A percentile compares a stretch with the other conserved stretches of the same genome.
Evolutionary conservation across 148 eudicot species (phyloP).

Genomic region (Spergularia marina): DNA sequence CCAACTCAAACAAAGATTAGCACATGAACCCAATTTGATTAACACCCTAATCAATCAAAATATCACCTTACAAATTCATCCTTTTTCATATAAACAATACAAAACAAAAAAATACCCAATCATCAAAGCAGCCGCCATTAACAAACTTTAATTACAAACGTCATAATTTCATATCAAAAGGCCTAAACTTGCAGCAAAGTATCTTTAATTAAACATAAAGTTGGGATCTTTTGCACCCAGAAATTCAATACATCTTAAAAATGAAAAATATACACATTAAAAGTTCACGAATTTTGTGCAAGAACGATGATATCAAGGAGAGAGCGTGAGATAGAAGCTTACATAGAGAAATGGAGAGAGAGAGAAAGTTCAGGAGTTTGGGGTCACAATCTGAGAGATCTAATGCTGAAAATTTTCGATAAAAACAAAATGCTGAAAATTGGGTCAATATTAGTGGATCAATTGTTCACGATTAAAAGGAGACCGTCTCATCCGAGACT

Average conservation of each 20-base stretch:
- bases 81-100: background rate
- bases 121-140: background rate
- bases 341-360: slow-evolving; percentile 8
- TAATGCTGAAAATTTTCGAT: background rate
- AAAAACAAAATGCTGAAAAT: background rate
- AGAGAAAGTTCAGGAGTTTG: background rate
- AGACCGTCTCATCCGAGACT: too few species aligned
- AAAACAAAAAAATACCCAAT: background rate
- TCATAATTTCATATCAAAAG: background rate
- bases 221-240: background rate
- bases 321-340: background rate
- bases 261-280: background rate
- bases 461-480: too few species aligned
- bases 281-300: background rate
- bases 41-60: background rate
- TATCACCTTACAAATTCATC: background rate
- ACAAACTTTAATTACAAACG: background rate
- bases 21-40: background rate
- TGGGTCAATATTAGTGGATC: background rate
- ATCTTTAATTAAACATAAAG: background rate
- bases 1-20: background rate
- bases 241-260: too few species aligned
- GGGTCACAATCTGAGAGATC: slow-evolving; percentile 14
- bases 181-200: background rate
- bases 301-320: background rate